Evolutionary conservation across 2,329 filamentous ascomycete species (phyloP), one percentile per base, ranked within the genome.

Genomic region (Botrytis galanthina): DNA sequence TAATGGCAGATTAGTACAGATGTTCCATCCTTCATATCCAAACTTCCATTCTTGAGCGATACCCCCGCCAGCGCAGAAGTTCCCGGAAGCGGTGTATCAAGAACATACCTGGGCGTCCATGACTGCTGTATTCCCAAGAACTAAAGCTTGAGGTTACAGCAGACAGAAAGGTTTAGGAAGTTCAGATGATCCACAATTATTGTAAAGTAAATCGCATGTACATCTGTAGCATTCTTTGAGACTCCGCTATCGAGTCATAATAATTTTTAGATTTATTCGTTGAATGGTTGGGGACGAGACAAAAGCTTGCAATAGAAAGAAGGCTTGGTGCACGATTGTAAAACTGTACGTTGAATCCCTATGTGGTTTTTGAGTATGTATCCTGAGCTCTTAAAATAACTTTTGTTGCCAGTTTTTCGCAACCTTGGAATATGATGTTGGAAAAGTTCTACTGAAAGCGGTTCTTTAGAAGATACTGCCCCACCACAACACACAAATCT

Each of bases 31-130:
- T 10, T 48, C 29, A 32, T 46, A 14, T 48, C 60, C 44, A 16
- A 59, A 46, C 39, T n/a, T 37, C 29, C 48, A 29, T 32, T 39
- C 51, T 37, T 51, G 12, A 60, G 39, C 22, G 39, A 20, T 39
- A 32, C 14, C 37, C 22, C 63, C 37, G 48, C 48, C 39, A 57
- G 62, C 64, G 42, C 32, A 59, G 32, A 67, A 48, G 14, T 18
- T 68, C 22, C 37, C 7, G n/a, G 48, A 32, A 46, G 71, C 74
- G 74, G 63, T 74, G 69, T 75, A 70, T 74, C 70, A 35, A 37
- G 39, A 73, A 77, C 76, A 75, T 78, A 80, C 80, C 76, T 81
- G 79, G 72, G 74, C 73, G 74, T 81, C 80, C 80, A 81, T 81
- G 75, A 76, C 76, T 73, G 64, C 74, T 72, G 75, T 70, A 44